Conservation (phyloP, 2,329 filamentous ascomycete genomes). For the Dactylella cylindrospora region DNA sequence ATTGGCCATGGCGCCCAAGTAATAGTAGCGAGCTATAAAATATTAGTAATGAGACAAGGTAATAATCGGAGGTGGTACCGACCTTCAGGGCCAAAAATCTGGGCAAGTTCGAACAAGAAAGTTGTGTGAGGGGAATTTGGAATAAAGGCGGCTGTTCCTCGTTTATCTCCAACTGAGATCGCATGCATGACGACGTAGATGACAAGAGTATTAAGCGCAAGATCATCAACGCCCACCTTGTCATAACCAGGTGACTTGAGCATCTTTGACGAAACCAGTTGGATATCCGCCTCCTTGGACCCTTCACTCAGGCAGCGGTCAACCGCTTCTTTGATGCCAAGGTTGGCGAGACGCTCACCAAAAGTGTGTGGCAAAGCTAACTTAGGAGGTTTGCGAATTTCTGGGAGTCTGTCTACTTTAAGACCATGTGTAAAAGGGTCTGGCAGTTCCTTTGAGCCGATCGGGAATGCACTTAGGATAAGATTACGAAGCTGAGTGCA, state of each 20-base stretch:
- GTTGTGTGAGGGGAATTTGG: constrained; percentile 67
- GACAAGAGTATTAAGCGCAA: constrained; percentile 72
- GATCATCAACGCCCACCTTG: constrained; percentile 65
- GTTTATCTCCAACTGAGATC: constrained; percentile 62
- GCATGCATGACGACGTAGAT: constrained; percentile 76
- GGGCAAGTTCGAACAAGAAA: constrained; percentile 73
- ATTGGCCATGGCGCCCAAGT: constrained; percentile 82
- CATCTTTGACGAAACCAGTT: constrained; percentile 34
- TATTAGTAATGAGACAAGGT: constrained; percentile 10
- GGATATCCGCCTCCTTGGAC: constrained; percentile 51
- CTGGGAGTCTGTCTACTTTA: constrained; percentile 75
- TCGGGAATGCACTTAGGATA: constrained; percentile 77
- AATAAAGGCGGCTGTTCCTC: constrained; percentile 65
- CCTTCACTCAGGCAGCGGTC: constrained; percentile 65
- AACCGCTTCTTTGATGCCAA: constrained; percentile 59
- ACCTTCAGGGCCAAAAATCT: constrained; percentile 69
- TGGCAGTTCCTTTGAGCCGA: constrained; percentile 68
- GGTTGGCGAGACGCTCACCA: constrained; percentile 53
- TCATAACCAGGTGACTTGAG: constrained; percentile 49
- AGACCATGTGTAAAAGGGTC: constrained; percentile 72
- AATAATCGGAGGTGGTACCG: not conserved
- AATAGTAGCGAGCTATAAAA: constrained; percentile 68
- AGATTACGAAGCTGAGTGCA: constrained; percentile 87
- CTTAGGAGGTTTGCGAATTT: constrained; percentile 68
- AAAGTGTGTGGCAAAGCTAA: constrained; percentile 61